phyloP scores from a whole-genome alignment of 164 flowering plant species.

The Pachysandra terminalis region DNA sequence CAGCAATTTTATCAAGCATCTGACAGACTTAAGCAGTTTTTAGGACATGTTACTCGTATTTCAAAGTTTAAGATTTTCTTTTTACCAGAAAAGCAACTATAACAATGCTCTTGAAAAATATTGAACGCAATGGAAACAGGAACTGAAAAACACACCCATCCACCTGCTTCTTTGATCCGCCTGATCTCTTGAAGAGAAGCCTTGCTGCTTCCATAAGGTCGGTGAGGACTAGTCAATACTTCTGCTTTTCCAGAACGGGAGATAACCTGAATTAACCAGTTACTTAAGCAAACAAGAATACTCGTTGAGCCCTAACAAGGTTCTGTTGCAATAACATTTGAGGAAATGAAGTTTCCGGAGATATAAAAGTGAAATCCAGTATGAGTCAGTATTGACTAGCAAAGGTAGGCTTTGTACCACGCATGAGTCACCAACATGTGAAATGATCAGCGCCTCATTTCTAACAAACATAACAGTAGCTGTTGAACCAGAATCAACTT shows the following conservation, averaged over 20 bases:
- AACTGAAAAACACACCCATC: conserved; percentile 89
- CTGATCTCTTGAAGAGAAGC: conserved; percentile 78
- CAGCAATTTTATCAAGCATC: too few species aligned
- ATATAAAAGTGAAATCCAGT: background rate
- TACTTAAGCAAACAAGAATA: background rate
- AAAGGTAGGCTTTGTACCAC: conserved; percentile 53
- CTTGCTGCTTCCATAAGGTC: conserved; percentile 85
- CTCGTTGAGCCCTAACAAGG: background rate
- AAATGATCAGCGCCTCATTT: conserved; percentile 50
- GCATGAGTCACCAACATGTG: conserved; percentile 90
- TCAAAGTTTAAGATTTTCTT: background rate
- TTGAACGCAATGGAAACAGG: conserved; percentile 18
- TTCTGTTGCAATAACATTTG: background rate
- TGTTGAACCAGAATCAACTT: conserved; percentile 85
- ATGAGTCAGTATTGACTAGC: background rate
- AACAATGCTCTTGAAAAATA: background rate
- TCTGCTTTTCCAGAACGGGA: conserved; percentile 86
- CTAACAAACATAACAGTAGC: conserved; percentile 77
- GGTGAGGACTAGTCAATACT: conserved; percentile 69
- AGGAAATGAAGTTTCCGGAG: background rate
- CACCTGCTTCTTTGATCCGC: conserved; percentile 98
- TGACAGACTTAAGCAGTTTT: too few species aligned
- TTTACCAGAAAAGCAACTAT: background rate
- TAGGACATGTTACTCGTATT: too few species aligned
- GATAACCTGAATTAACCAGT: conserved; percentile 46